Base-by-base conservation (phyloP, 257 asterid genomes). In the Rhazya stricta region DNA sequence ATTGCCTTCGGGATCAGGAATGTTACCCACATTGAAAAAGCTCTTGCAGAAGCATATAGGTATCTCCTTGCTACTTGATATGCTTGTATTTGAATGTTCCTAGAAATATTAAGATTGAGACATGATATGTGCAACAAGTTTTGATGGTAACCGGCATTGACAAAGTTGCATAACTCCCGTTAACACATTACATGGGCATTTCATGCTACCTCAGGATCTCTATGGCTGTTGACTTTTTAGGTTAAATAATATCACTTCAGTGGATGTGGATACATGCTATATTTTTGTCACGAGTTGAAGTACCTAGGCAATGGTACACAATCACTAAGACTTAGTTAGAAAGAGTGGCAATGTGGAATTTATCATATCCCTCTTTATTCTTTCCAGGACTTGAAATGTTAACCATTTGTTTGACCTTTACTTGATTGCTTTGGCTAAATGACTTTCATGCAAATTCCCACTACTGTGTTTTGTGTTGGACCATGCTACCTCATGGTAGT, bases 1-100 rank as follows among this genome's bases (percentile, higher is more conserved):
- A 89, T 94, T 82, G 99, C 97, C 84, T 92, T 94, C 82, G 99
- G 99, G 68, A 92, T 94, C 76, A 89, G 99, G 85, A 94, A 94
- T 73, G 99, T 91, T 48, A 94, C 96, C 10, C 97, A 92, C 74
- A 92, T 92, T 73, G 98, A 94, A 77, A 94, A 90, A 81, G 96
- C 82, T 77, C 96, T 94, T 71, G 82, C 89, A 21, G 99, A 94
- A 89, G 97, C 99, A 82, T 80, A 88, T 86, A 94, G 97, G 99
- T 89, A 76, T 68, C 66, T 68, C 62, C 21, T 37, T 30, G 32
- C 60, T 74, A 54, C 25, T 53, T 54, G 63, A 76, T 54, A 71
- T 67, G 45, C 51, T 6, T 69, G 46, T 30, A 60, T 63, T 50
- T 76, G n/a, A 25, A 42, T 70, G 23, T 71, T 30, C 30, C 74